Evolutionary conservation across 2,329 filamentous ascomycete genomes (phyloP), one percentile per base, ranked within the genome.

Genomic region (Atkinsonella hypoxylon): DNA sequence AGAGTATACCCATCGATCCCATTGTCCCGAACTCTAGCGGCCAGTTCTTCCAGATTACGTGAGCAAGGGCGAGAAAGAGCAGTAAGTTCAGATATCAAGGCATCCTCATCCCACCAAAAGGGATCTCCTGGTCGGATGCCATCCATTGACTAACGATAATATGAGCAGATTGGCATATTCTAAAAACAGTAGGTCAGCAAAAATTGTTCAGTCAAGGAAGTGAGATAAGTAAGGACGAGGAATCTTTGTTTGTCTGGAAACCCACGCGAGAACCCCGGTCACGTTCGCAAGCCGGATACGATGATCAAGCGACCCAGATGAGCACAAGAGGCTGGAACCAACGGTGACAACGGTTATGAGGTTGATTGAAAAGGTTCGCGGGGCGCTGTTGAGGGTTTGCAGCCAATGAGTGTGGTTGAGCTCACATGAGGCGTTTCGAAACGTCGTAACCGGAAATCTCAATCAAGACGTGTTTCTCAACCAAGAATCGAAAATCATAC

Each of bases 31-130:
- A 94, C 65, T 4, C 68, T 69, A 18, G 62, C 60, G 51, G 81
- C 77, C 3, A 94, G 71, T 0, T 62, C 47, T 0, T 60, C 59
- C 0, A 74, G 66, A 47, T 85, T 71, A 4, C 61, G 65, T 45
- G 66, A 65, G 75, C 76, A 79, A 10, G 77, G 73, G 45, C 70
- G 70, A 3, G 70, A 61, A 2, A 70, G 59, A 20, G 75, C 71
- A 61, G 83, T 88, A 3, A 94, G 71, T 59, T 83, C 81, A 15
- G 72, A 63, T 10, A 85, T 76, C 11, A 94, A 79, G 36, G 81
- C 74, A 38, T 85, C 79, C 32, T 82, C 72, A 36, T 77, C 76
- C 89, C 89, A 95, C 49, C 75, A 61, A 64, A 82, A 85, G n/a
- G 89, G 88, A 66, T 95, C 87, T 51, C 67, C 62, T 15, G 64